Percentiles rank a stretch among this genome's conserved stretches.
phyloP scores from a whole-genome alignment of 1,284 basidiomycete genomes.

The Athelia psychrophila region DNA sequence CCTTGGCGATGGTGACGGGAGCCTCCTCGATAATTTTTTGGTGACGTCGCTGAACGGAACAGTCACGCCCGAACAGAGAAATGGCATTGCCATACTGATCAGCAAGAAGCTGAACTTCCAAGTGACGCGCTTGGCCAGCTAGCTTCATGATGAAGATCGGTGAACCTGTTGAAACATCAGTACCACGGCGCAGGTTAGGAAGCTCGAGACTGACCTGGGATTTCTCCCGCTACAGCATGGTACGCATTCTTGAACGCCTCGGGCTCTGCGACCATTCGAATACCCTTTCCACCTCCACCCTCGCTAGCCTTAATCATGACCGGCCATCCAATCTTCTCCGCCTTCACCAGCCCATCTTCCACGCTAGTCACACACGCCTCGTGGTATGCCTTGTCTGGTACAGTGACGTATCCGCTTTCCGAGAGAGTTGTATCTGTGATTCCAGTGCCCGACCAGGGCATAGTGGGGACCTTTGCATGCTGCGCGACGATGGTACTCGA shows the following conservation, averaged over 20 bases:
- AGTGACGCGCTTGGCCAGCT: slow-evolving; percentile 93
- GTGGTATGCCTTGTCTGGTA: slow-evolving; percentile 89
- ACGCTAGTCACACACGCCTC: slow-evolving; percentile 90
- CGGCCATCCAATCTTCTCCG: slow-evolving; percentile 92
- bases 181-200: neutral
- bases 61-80: slow-evolving; percentile 98
- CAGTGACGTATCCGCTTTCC: slow-evolving; percentile 89
- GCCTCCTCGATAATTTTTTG: slow-evolving; percentile 99
- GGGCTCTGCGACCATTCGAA: slow-evolving; percentile 84
- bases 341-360: slow-evolving; percentile 83
- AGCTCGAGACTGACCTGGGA: slow-evolving; percentile 66
- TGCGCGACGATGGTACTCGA: slow-evolving; percentile 99
- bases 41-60: slow-evolving; percentile 98
- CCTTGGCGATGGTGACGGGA: slow-evolving; percentile 95
- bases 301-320: slow-evolving; percentile 99
- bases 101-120: slow-evolving; percentile 97
- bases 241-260: slow-evolving; percentile 93
- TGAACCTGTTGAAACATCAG: slow-evolving; percentile 61
- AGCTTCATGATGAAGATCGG: slow-evolving; percentile 99
- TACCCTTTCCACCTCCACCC: slow-evolving; percentile 99
- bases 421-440: slow-evolving; percentile 89
- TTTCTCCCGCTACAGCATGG: slow-evolving; percentile 93
- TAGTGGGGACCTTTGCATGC: slow-evolving; percentile 95
- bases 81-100: slow-evolving; percentile 99
- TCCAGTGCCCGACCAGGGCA: slow-evolving; percentile 98